A percentile compares a stretch with the other conserved stretches of the same genome.
Evolutionary conservation across 306 rosid species (phyloP).

Genomic region (Cucumis cinereus): DNA sequence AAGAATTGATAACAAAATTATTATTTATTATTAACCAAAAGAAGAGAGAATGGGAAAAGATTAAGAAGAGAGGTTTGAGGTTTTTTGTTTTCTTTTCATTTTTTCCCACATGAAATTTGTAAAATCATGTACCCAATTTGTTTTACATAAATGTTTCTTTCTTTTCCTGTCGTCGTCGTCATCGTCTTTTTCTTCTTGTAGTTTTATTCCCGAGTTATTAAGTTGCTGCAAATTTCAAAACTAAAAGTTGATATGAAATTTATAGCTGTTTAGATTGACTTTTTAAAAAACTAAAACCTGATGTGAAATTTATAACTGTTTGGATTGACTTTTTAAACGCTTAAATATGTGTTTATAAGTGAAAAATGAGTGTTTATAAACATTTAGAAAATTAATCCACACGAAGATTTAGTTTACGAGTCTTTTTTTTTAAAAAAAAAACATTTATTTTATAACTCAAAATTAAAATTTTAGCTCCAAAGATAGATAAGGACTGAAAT

Average conservation of each 20-base stretch:
- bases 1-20: not conserved
- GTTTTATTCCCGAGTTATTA: not conserved
- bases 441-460: too few relatives aligned
- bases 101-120: not conserved
- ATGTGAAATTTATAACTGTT: too few relatives aligned
- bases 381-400: too few relatives aligned
- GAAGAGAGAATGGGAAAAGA: not conserved
- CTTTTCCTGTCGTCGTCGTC: not conserved
- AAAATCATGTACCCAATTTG: not conserved
- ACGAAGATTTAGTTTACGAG: too few relatives aligned
- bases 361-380: too few relatives aligned
- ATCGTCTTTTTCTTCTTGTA: not conserved
- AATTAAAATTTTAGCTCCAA: too few relatives aligned
- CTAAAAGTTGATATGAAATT: too few relatives aligned
- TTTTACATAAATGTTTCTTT: not conserved
- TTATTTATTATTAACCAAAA: not conserved
- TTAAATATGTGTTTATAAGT: too few relatives aligned
- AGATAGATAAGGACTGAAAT: too few relatives aligned
- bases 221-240: not conserved
- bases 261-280: too few relatives aligned
- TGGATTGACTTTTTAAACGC: too few relatives aligned
- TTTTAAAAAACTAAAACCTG: not conserved
- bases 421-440: too few relatives aligned
- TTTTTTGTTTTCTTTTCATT: not conserved
- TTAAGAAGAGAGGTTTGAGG: not conserved